Evolutionary conservation across 2,329 filamentous ascomycete genomes (phyloP), one percentile per base, ranked within the genome.

Genomic region (Fonsecaea nubica): DNA sequence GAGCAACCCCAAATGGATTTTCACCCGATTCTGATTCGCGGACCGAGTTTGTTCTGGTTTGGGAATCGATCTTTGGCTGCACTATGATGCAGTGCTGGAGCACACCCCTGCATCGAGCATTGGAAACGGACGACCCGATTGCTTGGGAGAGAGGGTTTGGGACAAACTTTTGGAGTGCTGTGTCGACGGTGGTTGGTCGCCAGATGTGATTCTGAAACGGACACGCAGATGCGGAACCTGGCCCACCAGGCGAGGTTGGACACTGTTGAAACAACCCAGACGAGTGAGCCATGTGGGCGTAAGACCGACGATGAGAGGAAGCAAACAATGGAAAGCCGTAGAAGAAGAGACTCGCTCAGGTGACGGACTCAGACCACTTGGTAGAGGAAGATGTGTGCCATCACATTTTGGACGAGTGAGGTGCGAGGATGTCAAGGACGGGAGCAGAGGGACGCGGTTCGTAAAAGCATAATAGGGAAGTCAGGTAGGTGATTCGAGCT

Each of bases 361-460:
- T 69, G 68, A 69, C 55, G 33, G 30, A 67, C 58, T 69, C 68
- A 69, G 62, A 36, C 65, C 65, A 67, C 62, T 60, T 21, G 18
- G 10, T 50, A 25, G 21, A 55, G 54, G 59, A 35, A 25, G 58
- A 21, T 12, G 2, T 36, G 30, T 62, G 58, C 53, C 36, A 59
- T 69, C 67, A 69, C 67, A 67, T 60, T 42, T 32, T 62, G 52
- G 62, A 62, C 62, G 58, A 69, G 58, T 69, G 61, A 65, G 32
- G 57, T 58, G 55, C 35, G 58, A 18, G 25, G 25, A 25, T n/a
- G 60, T 30, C 42, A 56, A 40, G 52, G 48, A 62, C n/a, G 32
- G 18, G 33, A 30, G 57, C 12, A 53, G 38, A 10, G 55, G 32
- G 9, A 30, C 18, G 50, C 50, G 50, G 50, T n/a, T 59, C 15